Evolutionary conservation across 129 eudicot species (phyloP).

Genomic region (Tagetes patula): DNA sequence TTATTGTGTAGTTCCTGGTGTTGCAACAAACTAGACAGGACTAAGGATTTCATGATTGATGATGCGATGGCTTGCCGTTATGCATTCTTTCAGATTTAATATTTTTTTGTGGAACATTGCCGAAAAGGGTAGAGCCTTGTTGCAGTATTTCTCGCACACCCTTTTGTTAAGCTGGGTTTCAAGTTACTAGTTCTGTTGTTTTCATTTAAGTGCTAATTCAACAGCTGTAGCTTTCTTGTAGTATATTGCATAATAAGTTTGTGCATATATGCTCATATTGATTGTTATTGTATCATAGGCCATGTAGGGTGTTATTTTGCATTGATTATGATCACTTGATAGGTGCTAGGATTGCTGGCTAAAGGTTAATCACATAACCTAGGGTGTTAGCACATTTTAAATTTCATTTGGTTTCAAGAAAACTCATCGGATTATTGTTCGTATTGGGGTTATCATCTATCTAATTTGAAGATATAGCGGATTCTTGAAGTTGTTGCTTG

Average conservation of each 20-base stretch:
- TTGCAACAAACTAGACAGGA: constrained; percentile 25
- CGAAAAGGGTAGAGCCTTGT: constrained; percentile 17
- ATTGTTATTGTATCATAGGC: neutral
- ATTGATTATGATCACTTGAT: neutral
- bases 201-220: neutral
- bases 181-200: constrained; percentile 11
- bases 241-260: constrained; percentile 13
- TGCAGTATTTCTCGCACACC: neutral
- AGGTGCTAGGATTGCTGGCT: neutral
- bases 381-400: neutral
- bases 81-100: constrained; percentile 14
- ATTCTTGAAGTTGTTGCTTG: neutral
- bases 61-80: neutral
- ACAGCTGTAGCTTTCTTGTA: neutral
- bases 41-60: constrained; percentile 3
- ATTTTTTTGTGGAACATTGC: constrained; percentile 16
- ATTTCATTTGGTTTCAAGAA: neutral
- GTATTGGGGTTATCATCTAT: neutral
- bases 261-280: constrained; percentile 6
- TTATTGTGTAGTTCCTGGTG: constrained; percentile 14
- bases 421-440: neutral
- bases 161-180: constrained; percentile 8
- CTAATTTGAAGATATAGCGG: neutral
- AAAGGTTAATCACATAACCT: neutral
- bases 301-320: constrained; percentile 1